Conservation (phyloP, 2,329 filamentous ascomycete genomes). For the Aureobasidium uvarum region DNA sequence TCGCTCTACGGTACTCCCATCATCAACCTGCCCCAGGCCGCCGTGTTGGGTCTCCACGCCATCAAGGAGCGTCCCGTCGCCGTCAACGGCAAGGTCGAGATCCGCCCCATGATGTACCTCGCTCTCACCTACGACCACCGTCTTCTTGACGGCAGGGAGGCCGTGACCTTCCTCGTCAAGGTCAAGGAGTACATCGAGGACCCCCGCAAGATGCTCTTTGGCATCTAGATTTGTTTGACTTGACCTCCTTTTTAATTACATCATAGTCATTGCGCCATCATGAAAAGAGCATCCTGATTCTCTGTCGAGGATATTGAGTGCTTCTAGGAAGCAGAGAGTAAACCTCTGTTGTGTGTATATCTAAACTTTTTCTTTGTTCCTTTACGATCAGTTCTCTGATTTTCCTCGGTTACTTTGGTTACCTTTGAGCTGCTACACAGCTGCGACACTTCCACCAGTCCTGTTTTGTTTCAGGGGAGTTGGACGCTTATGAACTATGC, state of each 20-base stretch:
- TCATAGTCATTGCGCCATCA: constrained; percentile 19
- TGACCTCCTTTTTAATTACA: constrained; percentile 10
- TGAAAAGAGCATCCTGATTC: constrained; percentile 15
- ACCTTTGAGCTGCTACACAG: background rate
- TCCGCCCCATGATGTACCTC: constrained; percentile 99
- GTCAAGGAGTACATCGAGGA: constrained; percentile 98
- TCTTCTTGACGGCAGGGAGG: constrained; percentile 90
- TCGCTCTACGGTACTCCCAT: constrained; percentile 97
- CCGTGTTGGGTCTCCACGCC: constrained; percentile 87
- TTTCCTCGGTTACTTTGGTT: background rate
- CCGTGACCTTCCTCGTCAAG: constrained; percentile 94
- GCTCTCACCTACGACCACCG: constrained; percentile 97
- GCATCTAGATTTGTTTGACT: constrained; percentile 33
- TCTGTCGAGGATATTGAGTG: constrained; percentile 4
- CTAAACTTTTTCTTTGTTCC: constrained; percentile 3
- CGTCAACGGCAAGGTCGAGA: constrained; percentile 90
- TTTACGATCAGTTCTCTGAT: background rate
- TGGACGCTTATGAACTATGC: background rate
- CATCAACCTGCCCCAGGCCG: constrained; percentile 92
- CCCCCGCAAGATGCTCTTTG: constrained; percentile 82
- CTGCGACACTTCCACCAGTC: background rate
- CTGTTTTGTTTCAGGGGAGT: background rate
- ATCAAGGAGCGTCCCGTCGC: constrained; percentile 93
- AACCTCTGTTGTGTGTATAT: constrained; percentile 15
- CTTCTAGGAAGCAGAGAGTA: background rate